phyloP scores from a whole-genome alignment of 257 asterid species.

The Solanum lycopersicoides region DNA sequence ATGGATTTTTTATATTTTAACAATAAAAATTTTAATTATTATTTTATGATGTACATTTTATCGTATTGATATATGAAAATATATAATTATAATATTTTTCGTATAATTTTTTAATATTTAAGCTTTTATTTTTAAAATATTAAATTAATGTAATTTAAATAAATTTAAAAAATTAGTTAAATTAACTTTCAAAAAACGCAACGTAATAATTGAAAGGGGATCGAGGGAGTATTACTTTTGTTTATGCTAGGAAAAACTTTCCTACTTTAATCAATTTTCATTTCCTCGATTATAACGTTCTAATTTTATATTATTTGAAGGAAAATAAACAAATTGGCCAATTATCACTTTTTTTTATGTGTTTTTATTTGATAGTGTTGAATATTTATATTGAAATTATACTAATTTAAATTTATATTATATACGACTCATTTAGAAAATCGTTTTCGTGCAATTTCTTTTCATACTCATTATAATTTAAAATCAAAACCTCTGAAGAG shows the following conservation, averaged over 20 bases:
- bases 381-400: not conserved
- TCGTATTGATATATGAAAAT: too few relatives aligned
- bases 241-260: too few relatives aligned
- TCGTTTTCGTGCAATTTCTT: accelerated
- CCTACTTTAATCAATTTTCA: not conserved
- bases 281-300: not conserved
- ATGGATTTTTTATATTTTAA: accelerated
- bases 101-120: accelerated
- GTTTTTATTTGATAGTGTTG: not conserved
- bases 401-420: not conserved
- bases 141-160: too few relatives aligned
- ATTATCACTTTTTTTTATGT: not conserved
- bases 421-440: accelerated
- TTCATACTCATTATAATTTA: too few relatives aligned
- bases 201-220: too few relatives aligned
- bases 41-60: too few relatives aligned
- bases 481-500: too few relatives aligned
- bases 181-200: accelerated
- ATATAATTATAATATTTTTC: accelerated
- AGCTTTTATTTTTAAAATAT: too few relatives aligned
- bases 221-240: too few relatives aligned
- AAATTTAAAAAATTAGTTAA: too few relatives aligned
- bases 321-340: not conserved
- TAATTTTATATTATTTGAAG: not conserved
- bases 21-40: accelerated